These are phyloP conservation scores for Helianthus annuus DNA, from an alignment of 129 eudicot genomes.

Conservation along the genomic window HanXRQr2.0-SUNRISE NC_035438.2:8764685-8765184, in stretches of 20 bases:
- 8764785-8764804: background rate
- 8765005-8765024: constrained; percentile 14
- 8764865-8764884: constrained; percentile 74
- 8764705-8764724: constrained; percentile 65
- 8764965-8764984: background rate
- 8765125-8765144: background rate
- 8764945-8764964: constrained; percentile 45
- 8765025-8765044: constrained; percentile 4
- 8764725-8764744: constrained; percentile 94
- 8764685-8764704: constrained; percentile 86
- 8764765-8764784: background rate
- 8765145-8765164: constrained; percentile 25
- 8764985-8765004: background rate
- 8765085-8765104: background rate
- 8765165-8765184: constrained; percentile 6
- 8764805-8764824: background rate
- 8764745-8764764: constrained; percentile 62
- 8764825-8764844: background rate
- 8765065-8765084: constrained; percentile 11
- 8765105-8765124: background rate
- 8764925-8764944: constrained; percentile 80
- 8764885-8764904: constrained; percentile 94
- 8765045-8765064: constrained; percentile 15
- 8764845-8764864: background rate
- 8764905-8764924: constrained; percentile 90